Conservation (phyloP, 2,329 filamentous ascomycete species). For the Aspergillus persii region DNA sequence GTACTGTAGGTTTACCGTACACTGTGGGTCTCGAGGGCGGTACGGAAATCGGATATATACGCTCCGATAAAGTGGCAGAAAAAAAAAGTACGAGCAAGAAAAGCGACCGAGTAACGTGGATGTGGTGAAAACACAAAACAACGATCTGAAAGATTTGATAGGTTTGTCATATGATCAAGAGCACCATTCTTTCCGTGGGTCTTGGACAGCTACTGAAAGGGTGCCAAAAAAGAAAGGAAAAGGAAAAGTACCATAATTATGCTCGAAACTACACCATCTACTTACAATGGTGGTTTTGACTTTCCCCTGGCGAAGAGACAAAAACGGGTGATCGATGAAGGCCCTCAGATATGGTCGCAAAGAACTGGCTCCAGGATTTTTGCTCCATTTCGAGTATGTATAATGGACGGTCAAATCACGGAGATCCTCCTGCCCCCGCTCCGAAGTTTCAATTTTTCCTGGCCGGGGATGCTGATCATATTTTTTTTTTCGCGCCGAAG, state of each 20-base stretch:
- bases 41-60: neutral
- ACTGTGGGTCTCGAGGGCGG: neutral
- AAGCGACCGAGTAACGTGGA: too few relatives aligned
- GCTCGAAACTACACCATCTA: constrained; percentile 45
- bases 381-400: constrained; percentile 78
- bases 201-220: neutral
- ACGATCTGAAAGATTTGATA: too few relatives aligned
- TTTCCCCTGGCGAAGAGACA: constrained; percentile 73
- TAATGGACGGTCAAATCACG: constrained; percentile 39
- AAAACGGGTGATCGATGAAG: constrained; percentile 52
- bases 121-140: too few relatives aligned
- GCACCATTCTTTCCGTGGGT: too few relatives aligned
- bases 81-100: neutral
- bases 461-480: neutral
- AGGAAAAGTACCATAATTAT: neutral
- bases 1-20: too few relatives aligned
- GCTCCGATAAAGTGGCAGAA: constrained; percentile 1
- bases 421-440: neutral
- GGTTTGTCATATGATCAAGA: too few relatives aligned
- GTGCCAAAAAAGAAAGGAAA: too few relatives aligned
- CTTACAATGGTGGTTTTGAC: constrained; percentile 54
- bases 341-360: constrained; percentile 42
- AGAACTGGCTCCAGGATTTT: constrained; percentile 73
- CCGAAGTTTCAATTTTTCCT: neutral
- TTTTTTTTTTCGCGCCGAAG: constrained; percentile 45